Evolutionary conservation across 2,329 filamentous ascomycete species (phyloP).

Genomic region (Pseudofabraea citricarpa): DNA sequence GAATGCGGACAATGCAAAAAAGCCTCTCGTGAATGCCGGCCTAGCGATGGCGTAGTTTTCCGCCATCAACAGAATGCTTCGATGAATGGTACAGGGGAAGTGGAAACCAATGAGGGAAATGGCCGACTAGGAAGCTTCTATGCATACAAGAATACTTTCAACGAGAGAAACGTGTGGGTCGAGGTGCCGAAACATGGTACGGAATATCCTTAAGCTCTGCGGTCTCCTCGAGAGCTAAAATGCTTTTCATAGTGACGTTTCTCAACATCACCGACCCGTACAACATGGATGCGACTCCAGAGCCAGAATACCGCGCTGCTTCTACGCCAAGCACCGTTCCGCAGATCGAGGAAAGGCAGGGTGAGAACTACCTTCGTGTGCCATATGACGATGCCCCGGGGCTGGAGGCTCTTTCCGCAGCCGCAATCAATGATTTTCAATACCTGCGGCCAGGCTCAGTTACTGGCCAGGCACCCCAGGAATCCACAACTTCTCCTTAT

Average conservation of each 20-base stretch:
- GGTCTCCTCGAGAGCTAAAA: constrained; percentile 21
- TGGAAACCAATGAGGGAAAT: constrained; percentile 28
- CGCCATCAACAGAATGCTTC: constrained; percentile 66
- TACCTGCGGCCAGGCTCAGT: constrained; percentile 20
- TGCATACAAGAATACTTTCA: constrained; percentile 62
- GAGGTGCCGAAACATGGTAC: constrained; percentile 54
- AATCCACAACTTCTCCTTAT: constrained; percentile 17
- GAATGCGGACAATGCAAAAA: constrained; percentile 54
- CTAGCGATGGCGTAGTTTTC: constrained; percentile 59
- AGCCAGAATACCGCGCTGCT: constrained; percentile 26
- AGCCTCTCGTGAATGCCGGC: constrained; percentile 54
- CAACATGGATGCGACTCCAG: constrained; percentile 40
- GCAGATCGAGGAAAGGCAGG: constrained; percentile 12
- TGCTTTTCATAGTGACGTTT: constrained; percentile 44
- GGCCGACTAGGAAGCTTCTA: constrained; percentile 53
- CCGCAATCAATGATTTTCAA: constrained; percentile 39
- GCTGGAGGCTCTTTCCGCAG: constrained; percentile 48
- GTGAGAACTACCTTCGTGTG: constrained; percentile 17
- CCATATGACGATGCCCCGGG: constrained; percentile 38
- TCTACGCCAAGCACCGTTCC: constrained; percentile 10
- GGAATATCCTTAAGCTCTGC: too few relatives aligned
- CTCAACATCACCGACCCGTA: constrained; percentile 59
- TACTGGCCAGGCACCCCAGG: constrained; percentile 13
- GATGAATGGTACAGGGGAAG: constrained; percentile 49
- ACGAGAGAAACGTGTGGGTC: constrained; percentile 55